Conservation (phyloP, 164 flowering plant genomes). For the Annona cherimola region DNA sequence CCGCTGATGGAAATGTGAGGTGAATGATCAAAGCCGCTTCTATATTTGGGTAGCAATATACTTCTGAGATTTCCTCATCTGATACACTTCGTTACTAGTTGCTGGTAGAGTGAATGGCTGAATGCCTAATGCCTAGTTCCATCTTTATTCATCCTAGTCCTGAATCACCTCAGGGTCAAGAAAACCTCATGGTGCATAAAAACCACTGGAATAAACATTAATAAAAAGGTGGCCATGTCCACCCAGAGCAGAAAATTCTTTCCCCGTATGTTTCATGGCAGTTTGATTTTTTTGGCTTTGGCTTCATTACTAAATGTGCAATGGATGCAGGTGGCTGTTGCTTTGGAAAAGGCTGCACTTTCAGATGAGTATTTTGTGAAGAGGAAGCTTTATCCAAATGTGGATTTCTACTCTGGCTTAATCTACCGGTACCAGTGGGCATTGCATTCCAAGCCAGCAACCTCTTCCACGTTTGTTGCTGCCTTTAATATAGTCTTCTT, state of each 20-base stretch:
- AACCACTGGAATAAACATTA: too few species aligned
- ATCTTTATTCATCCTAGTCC: background rate
- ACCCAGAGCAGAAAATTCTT: background rate
- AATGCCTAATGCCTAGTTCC: background rate
- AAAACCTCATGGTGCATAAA: too few species aligned
- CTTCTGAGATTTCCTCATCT: background rate
- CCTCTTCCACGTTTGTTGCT: background rate
- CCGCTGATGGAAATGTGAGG: background rate
- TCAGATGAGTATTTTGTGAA: conserved; percentile 92
- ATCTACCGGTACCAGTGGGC: conserved; percentile 66
- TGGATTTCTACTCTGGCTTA: conserved; percentile 98
- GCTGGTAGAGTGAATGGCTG: background rate
- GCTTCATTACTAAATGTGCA: background rate
- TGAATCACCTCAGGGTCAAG: background rate
- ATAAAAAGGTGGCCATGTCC: background rate
- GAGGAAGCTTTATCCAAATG: conserved; percentile 97
- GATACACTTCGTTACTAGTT: background rate
- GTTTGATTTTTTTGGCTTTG: background rate
- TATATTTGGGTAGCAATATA: background rate
- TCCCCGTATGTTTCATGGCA: background rate
- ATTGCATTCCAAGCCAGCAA: background rate
- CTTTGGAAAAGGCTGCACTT: conserved; percentile 95
- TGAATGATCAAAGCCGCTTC: background rate
- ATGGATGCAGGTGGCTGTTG: conserved; percentile 80
- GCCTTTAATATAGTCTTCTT: background rate